Evolutionary conservation across 1,284 basidiomycete species (phyloP).

Genomic region (Ustilago lituana): DNA sequence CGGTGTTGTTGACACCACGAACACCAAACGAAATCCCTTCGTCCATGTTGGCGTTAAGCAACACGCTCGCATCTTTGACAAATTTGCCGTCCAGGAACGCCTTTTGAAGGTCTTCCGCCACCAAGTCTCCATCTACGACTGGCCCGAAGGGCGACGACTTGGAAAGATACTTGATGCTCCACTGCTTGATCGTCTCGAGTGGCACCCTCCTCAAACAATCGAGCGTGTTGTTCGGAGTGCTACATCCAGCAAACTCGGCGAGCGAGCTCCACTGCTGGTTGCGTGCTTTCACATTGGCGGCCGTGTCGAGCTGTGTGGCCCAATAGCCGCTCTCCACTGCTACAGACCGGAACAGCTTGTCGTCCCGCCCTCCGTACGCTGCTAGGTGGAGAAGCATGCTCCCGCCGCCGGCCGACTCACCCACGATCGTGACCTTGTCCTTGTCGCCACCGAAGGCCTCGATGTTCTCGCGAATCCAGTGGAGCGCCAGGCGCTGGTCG

Average conservation of each 20-base stretch:
- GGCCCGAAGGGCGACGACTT: slow-evolving; percentile 9
- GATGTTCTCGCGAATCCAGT: slow-evolving; percentile 52
- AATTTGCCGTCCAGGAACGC: slow-evolving; percentile 22
- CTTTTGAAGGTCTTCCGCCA: slow-evolving; percentile 24
- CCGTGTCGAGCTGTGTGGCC: slow-evolving; percentile 9
- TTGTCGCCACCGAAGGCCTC: slow-evolving; percentile 47
- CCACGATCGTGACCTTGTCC: slow-evolving; percentile 33
- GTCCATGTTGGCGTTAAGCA: slow-evolving; percentile 28
- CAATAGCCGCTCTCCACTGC: slow-evolving; percentile 28
- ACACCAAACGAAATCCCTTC: slow-evolving; percentile 41
- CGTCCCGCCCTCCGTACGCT: slow-evolving; percentile 24
- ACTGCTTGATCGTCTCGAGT: slow-evolving; percentile 31
- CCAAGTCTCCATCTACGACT: slow-evolving; percentile 33
- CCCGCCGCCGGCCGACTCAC: slow-evolving; percentile 48
- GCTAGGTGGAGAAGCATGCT: slow-evolving; percentile 31
- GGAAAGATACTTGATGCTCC: slow-evolving; percentile 3
- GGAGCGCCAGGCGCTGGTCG: slow-evolving; percentile 48
- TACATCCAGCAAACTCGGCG: slow-evolving; percentile 9
- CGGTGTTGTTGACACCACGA: slow-evolving; percentile 24
- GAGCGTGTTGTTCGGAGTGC: not conserved
- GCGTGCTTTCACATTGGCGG: not conserved
- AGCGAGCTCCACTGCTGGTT: slow-evolving; percentile 21
- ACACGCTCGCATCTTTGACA: slow-evolving; percentile 9
- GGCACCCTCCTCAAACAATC: slow-evolving; percentile 28
- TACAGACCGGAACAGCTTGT: slow-evolving; percentile 17